Percentiles rank a stretch among this genome's conserved stretches.
Conservation (phyloP, 768 basidiomycete genomes). For the Kwoniella pini region DNA sequence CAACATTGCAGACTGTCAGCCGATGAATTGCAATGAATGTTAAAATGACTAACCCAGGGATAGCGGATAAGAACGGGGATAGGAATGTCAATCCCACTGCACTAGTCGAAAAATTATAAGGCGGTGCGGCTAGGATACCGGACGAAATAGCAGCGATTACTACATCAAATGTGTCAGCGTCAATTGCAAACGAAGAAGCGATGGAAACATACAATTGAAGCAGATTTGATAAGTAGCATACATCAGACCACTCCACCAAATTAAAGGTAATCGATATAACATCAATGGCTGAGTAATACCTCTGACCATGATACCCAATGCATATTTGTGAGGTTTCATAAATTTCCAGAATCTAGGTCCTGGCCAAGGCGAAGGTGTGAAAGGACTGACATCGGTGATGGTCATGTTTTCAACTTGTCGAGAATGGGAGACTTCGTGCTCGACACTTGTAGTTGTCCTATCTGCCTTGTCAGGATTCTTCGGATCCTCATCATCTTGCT, state of each 20-base stretch:
- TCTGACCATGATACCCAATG: slow-evolving; percentile 11
- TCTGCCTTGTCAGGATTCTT: slow-evolving; percentile 5
- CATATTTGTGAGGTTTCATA: slow-evolving; percentile 9
- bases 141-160: slow-evolving; percentile 16
- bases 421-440: background rate
- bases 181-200: background rate
- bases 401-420: background rate
- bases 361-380: background rate
- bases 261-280: slow-evolving; percentile 8
- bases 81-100: slow-evolving; percentile 20
- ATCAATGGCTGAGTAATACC: slow-evolving; percentile 18
- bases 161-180: background rate
- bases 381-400: slow-evolving; percentile 7
- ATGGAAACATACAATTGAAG: slow-evolving; percentile 12
- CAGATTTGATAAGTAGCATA: slow-evolving; percentile 23
- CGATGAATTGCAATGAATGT: background rate
- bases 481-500: background rate
- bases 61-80: slow-evolving; percentile 9
- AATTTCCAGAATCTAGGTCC: slow-evolving; percentile 16
- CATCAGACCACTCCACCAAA: slow-evolving; percentile 19
- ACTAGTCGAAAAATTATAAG: slow-evolving; percentile 20
- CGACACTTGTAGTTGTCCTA: background rate
- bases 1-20: background rate
- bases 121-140: slow-evolving; percentile 9
- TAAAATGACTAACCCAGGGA: slow-evolving; percentile 18